Evolutionary conservation across 306 rosid genomes (phyloP), one percentile per base, ranked within the genome.

Genomic region (Spatholobus suberectus): DNA sequence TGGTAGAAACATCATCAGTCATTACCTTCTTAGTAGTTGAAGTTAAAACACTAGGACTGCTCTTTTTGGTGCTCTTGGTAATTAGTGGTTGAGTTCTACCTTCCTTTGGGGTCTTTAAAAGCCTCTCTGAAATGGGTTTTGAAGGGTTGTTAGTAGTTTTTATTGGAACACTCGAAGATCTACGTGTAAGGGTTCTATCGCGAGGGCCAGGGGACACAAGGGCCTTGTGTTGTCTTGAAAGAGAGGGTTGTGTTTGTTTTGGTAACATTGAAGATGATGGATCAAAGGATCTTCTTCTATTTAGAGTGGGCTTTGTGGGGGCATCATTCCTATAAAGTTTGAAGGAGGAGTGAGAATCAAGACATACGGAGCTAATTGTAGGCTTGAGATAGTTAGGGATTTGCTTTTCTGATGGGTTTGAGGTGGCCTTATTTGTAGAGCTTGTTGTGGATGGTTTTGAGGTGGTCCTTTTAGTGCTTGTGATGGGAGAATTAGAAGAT

Each of bases 221-320:
- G 18, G 90, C 81, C 57, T 82, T 92, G 0, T 78, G 87, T 23
- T 80, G 73, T 52, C 89, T 89, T 8, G 94, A 86, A 73, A 79
- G 75, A 5, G 95, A 82, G 0, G 87, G 87, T 0, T 87, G 91
- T 66, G 32, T 81, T 26, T 61, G 76, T 70, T 89, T 78, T 0
- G 23, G 75, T 9, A 82, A 11, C 40, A 75, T 80, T 3, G 94
- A 88, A 71, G 89, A 76, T 2, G 97, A 83, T 0, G 90, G 86
- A 68, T 96, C 99, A 5, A 94, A 79, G n/a, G 99, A 96, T 77
- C 93, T 94, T 88, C 97, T 92, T 81, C 99, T 87, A 38, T 85
- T 86, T 26, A 82, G 5, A 3, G 17, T 18, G 5, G 95, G 73
- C 70, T 80, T 89, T 12, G 29, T 49, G 41, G 44, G n/a, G 13